phyloP scores from a whole-genome alignment of 2,329 filamentous ascomycete species.

The Periglandula ipomoeae region DNA sequence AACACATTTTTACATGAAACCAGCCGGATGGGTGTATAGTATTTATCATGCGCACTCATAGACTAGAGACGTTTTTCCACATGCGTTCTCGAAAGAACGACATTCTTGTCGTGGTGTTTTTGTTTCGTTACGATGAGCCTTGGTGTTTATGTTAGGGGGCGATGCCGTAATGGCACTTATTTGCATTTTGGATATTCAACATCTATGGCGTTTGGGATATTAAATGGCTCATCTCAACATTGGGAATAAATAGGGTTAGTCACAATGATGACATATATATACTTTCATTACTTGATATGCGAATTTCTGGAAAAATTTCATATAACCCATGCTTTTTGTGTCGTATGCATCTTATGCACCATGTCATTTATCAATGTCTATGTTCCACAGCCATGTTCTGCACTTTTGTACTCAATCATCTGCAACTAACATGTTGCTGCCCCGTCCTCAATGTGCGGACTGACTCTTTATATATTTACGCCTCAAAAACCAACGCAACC shows the following conservation, averaged over 20 bases:
- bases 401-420: no score
- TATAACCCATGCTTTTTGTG: no score
- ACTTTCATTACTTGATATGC: not conserved
- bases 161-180: not conserved
- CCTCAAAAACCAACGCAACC: constrained; percentile 58
- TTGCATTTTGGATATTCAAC: constrained; percentile 11
- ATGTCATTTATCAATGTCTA: no score
- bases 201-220: constrained; percentile 11
- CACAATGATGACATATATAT: no score
- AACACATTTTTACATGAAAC: not conserved
- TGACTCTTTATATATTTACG: no score
- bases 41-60: constrained; percentile 5
- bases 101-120: not conserved
- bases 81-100: not conserved
- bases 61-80: not conserved
- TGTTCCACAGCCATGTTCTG: no score
- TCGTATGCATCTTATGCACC: no score
- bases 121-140: not conserved
- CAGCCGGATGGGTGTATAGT: not conserved
- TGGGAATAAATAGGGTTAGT: constrained; percentile 10
- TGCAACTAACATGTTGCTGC: no score
- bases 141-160: not conserved
- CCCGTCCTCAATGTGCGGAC: no score
- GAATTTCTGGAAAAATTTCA: no score
- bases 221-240: constrained; percentile 16